phyloP scores from a whole-genome alignment of 495 filamentous ascomycete species.

The Letharia columbiana region DNA sequence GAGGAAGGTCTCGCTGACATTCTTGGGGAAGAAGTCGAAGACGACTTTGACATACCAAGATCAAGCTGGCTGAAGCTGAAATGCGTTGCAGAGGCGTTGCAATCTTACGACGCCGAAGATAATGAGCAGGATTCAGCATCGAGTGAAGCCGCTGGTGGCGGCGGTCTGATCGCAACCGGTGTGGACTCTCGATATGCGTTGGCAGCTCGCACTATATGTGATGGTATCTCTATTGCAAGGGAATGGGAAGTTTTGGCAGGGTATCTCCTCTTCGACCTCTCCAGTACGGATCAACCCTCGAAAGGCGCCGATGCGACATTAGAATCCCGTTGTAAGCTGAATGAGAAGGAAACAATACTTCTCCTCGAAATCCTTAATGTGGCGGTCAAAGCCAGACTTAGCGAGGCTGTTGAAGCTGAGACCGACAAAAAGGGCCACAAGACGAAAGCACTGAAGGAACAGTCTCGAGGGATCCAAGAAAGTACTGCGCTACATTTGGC shows the following conservation, averaged over 20 bases:
- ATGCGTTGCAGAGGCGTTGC: slow-evolving; percentile 74
- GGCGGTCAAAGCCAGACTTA: slow-evolving; percentile 59
- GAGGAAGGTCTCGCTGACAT: slow-evolving; percentile 66
- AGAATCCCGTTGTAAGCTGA: slow-evolving; percentile 58
- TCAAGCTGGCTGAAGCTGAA: slow-evolving; percentile 85
- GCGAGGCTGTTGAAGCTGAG: slow-evolving; percentile 49
- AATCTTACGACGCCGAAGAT: slow-evolving; percentile 58
- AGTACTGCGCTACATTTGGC: slow-evolving; percentile 67
- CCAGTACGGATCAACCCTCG: slow-evolving; percentile 44
- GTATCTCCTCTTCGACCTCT: slow-evolving; percentile 89
- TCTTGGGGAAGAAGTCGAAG: slow-evolving; percentile 49
- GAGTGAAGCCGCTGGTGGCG: slow-evolving; percentile 36
- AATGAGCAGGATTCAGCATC: slow-evolving; percentile 33
- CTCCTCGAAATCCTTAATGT: slow-evolving; percentile 80
- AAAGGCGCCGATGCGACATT: slow-evolving; percentile 46
- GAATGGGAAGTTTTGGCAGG: slow-evolving; percentile 85
- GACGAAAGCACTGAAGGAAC: slow-evolving; percentile 52
- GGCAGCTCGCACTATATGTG: slow-evolving; percentile 75
- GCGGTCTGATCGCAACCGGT: slow-evolving; percentile 45
- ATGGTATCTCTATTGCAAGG: slow-evolving; percentile 65
- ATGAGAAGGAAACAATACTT: slow-evolving; percentile 70
- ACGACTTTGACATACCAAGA: slow-evolving; percentile 66
- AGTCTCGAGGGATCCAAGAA: slow-evolving; percentile 58
- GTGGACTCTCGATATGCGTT: slow-evolving; percentile 75
- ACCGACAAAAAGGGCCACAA: slow-evolving; percentile 51